Conservation (phyloP, 495 filamentous ascomycete genomes). For the Glarea lozoyensis region DNA sequence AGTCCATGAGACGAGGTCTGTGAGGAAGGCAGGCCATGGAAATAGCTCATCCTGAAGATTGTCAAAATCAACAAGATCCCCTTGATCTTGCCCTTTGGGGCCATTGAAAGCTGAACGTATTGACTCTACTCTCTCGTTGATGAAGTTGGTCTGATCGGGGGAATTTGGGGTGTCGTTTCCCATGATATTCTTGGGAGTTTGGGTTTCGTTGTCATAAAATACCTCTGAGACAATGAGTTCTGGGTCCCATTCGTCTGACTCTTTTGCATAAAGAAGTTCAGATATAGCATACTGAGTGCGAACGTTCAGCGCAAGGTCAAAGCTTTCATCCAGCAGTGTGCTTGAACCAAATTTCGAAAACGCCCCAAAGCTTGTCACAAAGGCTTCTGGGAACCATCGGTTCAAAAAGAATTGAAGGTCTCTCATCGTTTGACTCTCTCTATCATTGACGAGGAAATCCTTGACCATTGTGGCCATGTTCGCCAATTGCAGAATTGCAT, state of each 20-base stretch:
- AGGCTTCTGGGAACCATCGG: constrained; percentile 25
- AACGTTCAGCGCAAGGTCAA: constrained; percentile 29
- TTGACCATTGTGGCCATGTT: constrained; percentile 32
- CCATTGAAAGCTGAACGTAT: constrained; percentile 21
- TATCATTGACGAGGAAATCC: constrained; percentile 10
- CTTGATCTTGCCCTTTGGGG: constrained; percentile 12
- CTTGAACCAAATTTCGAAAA: constrained; percentile 18
- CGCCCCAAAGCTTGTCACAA: constrained; percentile 19
- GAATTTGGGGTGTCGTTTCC: constrained; percentile 2
- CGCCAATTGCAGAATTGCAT: constrained; percentile 30
- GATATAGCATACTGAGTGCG: constrained; percentile 30
- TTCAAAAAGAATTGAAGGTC: constrained; percentile 24
- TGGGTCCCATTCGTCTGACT: constrained; percentile 22
- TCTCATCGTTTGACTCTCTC: neutral
- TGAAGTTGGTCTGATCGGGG: constrained; percentile 2
- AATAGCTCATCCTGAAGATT: constrained; percentile 21
- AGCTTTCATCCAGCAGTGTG: constrained; percentile 22
- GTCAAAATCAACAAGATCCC: constrained; percentile 24
- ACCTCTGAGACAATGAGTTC: constrained; percentile 21
- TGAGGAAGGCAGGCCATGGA: constrained; percentile 24
- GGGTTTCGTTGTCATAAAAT: constrained; percentile 18
- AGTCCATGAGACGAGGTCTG: constrained; percentile 17
- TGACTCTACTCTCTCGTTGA: constrained; percentile 18
- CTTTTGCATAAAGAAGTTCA: constrained; percentile 12
- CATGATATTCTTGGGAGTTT: constrained; percentile 3